Conservation (phyloP, 164 flowering plant genomes). For the Vitis cinerea region DNA sequence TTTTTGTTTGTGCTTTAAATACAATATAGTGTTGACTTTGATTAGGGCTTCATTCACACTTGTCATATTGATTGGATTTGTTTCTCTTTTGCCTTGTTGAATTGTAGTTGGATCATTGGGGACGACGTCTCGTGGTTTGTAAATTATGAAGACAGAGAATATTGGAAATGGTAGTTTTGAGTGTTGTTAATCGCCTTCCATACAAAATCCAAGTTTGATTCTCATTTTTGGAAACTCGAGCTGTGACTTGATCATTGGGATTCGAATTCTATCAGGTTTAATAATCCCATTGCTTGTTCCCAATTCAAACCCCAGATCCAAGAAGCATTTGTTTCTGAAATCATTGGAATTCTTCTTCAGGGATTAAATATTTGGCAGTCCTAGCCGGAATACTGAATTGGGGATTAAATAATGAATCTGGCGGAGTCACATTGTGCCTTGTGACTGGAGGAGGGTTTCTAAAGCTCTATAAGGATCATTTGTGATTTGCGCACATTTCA, state of each 20-base stretch:
- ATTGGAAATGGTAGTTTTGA: not conserved
- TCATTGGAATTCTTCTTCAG: not conserved
- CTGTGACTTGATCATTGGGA: not conserved
- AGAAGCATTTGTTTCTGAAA: not conserved
- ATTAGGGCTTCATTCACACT: not conserved
- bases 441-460: no score
- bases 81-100: not conserved
- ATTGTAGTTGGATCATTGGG: conserved; percentile 17
- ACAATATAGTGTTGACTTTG: no score
- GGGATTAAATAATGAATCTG: not conserved
- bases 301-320: not conserved
- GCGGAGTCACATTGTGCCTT: not conserved
- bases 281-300: not conserved
- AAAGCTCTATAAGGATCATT: not conserved
- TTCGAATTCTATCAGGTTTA: not conserved
- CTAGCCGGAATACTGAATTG: not conserved
- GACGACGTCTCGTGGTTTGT: conserved; percentile 14
- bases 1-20: not conserved
- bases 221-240: not conserved
- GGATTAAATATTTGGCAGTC: not conserved
- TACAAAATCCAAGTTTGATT: not conserved
- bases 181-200: no score
- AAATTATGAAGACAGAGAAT: not conserved
- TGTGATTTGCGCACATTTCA: no score
- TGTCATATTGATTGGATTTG: not conserved